phyloP scores from a whole-genome alignment of 192 early-diverging fungal species.

The Coemansia brasiliensis region DNA sequence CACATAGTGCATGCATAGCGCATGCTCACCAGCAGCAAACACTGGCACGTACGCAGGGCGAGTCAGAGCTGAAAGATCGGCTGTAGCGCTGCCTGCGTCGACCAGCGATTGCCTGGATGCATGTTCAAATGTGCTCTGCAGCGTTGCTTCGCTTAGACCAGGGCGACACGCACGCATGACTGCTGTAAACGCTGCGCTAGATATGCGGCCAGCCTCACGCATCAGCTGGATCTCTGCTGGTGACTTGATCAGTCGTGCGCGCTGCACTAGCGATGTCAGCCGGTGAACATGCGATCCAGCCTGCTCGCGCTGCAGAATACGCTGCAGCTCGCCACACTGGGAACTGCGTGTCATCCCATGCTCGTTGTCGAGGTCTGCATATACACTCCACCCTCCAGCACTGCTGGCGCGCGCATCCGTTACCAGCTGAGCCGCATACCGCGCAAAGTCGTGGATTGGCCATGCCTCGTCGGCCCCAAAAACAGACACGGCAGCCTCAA shows the following conservation, averaged over 20 bases:
- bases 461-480: constrained; percentile 82
- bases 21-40: constrained; percentile 88
- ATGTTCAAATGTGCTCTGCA: constrained; percentile 78
- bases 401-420: constrained; percentile 3
- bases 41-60: constrained; percentile 93
- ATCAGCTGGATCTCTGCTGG: constrained; percentile 76
- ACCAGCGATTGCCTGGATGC: constrained; percentile 51
- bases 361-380: constrained; percentile 31
- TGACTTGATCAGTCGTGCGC: constrained; percentile 78
- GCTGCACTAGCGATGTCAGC: constrained; percentile 68
- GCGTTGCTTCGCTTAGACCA: constrained; percentile 67
- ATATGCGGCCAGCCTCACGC: constrained; percentile 71
- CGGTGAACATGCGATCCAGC: constrained; percentile 34
- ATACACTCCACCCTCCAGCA: constrained; percentile 13
- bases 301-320: constrained; percentile 17
- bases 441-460: constrained; percentile 26
- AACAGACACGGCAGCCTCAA: constrained; percentile 69
- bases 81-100: constrained; percentile 18
- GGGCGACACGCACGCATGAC: constrained; percentile 77
- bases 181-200: constrained; percentile 77
- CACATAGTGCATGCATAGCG: constrained; percentile 93
- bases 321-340: constrained; percentile 20
- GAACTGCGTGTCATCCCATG: constrained; percentile 22
- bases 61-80: constrained; percentile 23
- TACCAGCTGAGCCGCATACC: constrained; percentile 17